Base-by-base conservation (phyloP, 768 basidiomycete species). In the Dictyophora rubrovolvata region DNA sequence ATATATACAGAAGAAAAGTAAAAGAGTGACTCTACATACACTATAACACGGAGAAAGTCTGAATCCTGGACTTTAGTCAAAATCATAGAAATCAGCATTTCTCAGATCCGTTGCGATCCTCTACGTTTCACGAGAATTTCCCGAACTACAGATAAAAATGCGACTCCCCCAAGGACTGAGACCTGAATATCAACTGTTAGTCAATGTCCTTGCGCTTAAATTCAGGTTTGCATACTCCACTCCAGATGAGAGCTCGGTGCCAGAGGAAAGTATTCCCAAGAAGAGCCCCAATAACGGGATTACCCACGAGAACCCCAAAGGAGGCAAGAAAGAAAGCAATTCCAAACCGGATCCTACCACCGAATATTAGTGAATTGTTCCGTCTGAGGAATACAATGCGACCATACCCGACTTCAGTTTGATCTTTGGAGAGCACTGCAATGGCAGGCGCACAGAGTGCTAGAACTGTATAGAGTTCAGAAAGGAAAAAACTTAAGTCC, bases 181-280 rank as follows among this genome's bases (percentile, higher is more conserved):
- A 28, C 28, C 28, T 28, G 7, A 7, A 28, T 28, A 7, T 28
- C 2, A 28, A 7, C 28, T 7, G 28, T 28, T 28, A 28, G 33
- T n/a, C 23, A 17, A 21, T 17, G 28, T 42, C 9, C 17, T n/a
- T 6, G 35, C n/a, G n/a, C n/a, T n/a, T n/a, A n/a, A n/a, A 22
- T 12, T 48, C 4, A 21, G 33, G 53, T 12, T 17, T n/a, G 58
- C 61, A 14, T 36, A 74, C 70, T 59, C 80, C 82, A 33, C 77
- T 72, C 63, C 82, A 85, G 9, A 83, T 56, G 10, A 77, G 76
- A 1, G 80, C 79, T 34, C 78, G 71, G 79, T 80, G 82, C 84
- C 84, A 85, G 5, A 78, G 64, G 60, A 78, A 83, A 0, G 72
- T 66, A 7, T 72, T 62, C 0, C 80, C 76, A 8, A 85, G 74